Evolutionary conservation across 2,329 filamentous ascomycete genomes (phyloP).

Genomic region (Colletotrichum incanum): DNA sequence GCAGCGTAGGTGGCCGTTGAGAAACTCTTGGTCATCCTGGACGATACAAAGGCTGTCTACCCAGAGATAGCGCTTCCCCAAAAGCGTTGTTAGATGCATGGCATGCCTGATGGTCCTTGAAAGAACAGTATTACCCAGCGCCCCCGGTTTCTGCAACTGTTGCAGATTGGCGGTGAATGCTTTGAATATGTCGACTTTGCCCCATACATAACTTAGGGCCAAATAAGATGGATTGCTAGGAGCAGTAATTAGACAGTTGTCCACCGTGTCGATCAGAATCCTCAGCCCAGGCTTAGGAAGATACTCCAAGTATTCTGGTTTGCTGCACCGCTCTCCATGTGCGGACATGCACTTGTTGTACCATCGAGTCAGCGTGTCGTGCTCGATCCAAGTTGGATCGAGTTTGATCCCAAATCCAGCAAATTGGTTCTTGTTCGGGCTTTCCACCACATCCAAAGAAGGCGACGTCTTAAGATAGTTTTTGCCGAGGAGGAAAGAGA

Average conservation of each 20-base stretch:
- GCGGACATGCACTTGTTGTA: background rate
- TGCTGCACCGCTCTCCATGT: background rate
- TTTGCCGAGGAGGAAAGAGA: background rate
- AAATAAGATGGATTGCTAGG: background rate
- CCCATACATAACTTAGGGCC: constrained; percentile 19
- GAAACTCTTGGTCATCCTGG: background rate
- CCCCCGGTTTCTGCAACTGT: background rate
- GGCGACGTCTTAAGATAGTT: background rate
- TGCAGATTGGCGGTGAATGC: background rate
- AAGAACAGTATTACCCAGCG: background rate
- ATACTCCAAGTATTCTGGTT: background rate
- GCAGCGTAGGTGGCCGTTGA: background rate
- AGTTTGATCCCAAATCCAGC: background rate
- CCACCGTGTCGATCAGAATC: background rate
- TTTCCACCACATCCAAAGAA: background rate
- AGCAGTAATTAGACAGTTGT: background rate
- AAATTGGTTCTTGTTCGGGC: background rate
- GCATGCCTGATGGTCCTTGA: background rate
- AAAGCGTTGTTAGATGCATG: background rate
- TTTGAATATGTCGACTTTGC: background rate
- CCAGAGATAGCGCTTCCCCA: constrained; percentile 5
- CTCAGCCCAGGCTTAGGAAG: background rate
- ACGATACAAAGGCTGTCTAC: constrained; percentile 13
- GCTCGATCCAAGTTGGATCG: background rate
- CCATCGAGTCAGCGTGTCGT: background rate